Evolutionary conservation across 2,329 filamentous ascomycete species (phyloP), one percentile per base, ranked within the genome.

Genomic region (Beauveria sp.): DNA sequence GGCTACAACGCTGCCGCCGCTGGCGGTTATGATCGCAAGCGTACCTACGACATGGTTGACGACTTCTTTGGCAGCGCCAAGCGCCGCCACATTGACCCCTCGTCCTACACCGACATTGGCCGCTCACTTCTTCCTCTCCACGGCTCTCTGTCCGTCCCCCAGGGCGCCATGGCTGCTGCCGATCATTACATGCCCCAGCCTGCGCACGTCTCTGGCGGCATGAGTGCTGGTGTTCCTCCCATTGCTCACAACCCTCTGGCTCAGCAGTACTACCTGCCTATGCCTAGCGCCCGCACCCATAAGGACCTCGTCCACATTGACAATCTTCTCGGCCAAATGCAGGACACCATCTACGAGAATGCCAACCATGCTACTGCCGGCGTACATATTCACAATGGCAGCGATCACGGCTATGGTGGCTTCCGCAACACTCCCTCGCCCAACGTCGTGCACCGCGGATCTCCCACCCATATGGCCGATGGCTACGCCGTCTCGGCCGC

Each of bases 21-120:
- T 42, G 68, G 72, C 40, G 78, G 88, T 70, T 90, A 93, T 70
- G 83, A 86, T 67, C 86, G 90, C 70, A 95, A 93, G 78, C 90
- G 92, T 64, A 86, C 86, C n/a, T 90, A 88, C 67, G 92, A 97
- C 70, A 89, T 90, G 62, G 79, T 97, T 63, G 93, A 96, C 71
- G 91, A 96, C 72, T 96, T 98, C 78, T 96, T 98, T 67, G 91
- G 90, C 67, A 91, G 90, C 72, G 87, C 92, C 67, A 98, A 97
- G 81, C 90, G 93, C 69, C 89, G 92, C 70, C 87, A 92, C 68
- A 89, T 98, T 67, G 91, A 98, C 72, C 90, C 93, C 3, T 83
- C 83, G 59, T 95, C 89, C n/a, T 98, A 97, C 75, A 83, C 89
- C 62, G 90, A 96, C 71, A 92, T 99, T 66, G 92, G 92, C 67